phyloP scores from a whole-genome alignment of 106 monocot species.

The Platanthera guangdongensis region DNA sequence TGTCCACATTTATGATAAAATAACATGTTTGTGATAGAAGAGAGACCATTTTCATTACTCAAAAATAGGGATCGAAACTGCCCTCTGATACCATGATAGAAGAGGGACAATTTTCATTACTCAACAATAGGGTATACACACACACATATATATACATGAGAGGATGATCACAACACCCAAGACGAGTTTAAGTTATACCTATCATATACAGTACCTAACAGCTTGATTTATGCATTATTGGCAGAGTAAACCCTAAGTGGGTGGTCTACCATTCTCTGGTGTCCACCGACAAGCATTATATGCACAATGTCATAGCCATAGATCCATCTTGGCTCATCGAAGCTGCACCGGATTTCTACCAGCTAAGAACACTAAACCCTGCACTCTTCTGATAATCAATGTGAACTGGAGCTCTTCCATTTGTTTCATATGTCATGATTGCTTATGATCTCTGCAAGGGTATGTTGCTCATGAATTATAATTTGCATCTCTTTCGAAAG shows the following conservation, averaged over 20 bases:
- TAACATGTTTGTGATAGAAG: too few species aligned
- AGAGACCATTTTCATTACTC: too few species aligned
- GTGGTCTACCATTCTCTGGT: constrained; percentile 89
- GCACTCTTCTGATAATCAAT: constrained; percentile 29
- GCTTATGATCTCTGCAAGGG: background rate
- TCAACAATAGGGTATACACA: too few species aligned
- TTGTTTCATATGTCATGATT: background rate
- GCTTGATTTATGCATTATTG: background rate
- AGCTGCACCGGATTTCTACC: constrained; percentile 92
- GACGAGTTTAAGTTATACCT: too few species aligned
- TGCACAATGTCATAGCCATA: constrained; percentile 86
- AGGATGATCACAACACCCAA: too few species aligned
- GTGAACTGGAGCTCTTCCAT: background rate
- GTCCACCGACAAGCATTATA: constrained; percentile 87
- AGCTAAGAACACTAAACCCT: constrained; percentile 44
- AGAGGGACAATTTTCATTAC: too few species aligned
- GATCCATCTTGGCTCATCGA: constrained; percentile 92
- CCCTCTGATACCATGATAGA: too few species aligned
- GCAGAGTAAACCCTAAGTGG: constrained; percentile 98
- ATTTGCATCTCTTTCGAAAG: background rate
- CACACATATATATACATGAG: too few species aligned
- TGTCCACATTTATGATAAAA: background rate
- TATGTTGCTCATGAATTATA: too few species aligned
- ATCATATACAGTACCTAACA: background rate
- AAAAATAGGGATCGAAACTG: too few species aligned